Percentiles rank a stretch among this genome's conserved stretches.
phyloP scores from a whole-genome alignment of 805 yeast species.

The Metschnikowia arizonensis region DNA sequence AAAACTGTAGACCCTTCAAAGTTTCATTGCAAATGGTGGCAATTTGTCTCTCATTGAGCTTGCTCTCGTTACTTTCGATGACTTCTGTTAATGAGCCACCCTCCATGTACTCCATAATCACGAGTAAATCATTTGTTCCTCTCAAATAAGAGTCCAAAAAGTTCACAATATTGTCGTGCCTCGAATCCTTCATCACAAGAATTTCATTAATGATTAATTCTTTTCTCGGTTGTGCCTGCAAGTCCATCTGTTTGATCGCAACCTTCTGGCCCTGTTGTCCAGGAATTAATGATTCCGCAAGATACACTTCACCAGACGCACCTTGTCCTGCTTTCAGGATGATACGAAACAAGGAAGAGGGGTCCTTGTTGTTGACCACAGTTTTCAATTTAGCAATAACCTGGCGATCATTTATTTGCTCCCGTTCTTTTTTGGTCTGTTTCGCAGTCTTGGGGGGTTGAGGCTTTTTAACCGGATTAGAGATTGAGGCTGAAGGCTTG shows the following conservation, averaged over 20 bases:
- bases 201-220: slow-evolving; percentile 95
- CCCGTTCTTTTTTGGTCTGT: slow-evolving; percentile 39
- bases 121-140: slow-evolving; percentile 84
- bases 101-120: slow-evolving; percentile 99
- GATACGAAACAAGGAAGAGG: slow-evolving; percentile 74
- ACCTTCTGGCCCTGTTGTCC: slow-evolving; percentile 55
- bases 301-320: slow-evolving; percentile 92
- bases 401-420: slow-evolving; percentile 76
- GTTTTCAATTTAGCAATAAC: slow-evolving; percentile 73
- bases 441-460: slow-evolving; percentile 31
- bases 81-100: slow-evolving; percentile 97
- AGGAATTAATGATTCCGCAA: slow-evolving; percentile 62
- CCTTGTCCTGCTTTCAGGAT: slow-evolving; percentile 94
- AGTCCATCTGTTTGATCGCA: slow-evolving; percentile 95
- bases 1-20: slow-evolving; percentile 81
- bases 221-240: slow-evolving; percentile 86
- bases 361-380: slow-evolving; percentile 81
- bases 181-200: slow-evolving; percentile 92
- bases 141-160: slow-evolving; percentile 86
- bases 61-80: slow-evolving; percentile 75
- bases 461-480: not conserved
- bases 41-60: slow-evolving; percentile 80
- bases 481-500: not conserved
- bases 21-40: slow-evolving; percentile 90
- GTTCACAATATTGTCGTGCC: slow-evolving; percentile 92